Conservation (phyloP, 2,329 filamentous ascomycete species). For the Fusarium cyanostomum region DNA sequence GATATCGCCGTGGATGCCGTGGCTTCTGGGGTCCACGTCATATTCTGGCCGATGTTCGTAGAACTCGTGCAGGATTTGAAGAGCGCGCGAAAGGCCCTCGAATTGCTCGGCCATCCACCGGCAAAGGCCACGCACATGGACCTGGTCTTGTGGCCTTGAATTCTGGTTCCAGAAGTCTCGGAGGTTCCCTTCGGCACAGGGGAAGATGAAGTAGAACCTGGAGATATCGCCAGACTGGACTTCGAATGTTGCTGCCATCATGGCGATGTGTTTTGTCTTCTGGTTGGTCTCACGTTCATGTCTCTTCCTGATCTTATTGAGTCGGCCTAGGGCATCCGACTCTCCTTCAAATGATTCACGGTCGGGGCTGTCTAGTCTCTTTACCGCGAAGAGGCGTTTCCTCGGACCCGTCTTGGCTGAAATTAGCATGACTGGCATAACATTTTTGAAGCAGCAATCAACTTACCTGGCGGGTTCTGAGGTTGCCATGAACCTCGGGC, state of each 20-base stretch:
- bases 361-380: background rate
- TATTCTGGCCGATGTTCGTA: background rate
- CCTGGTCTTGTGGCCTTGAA: background rate
- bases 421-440: background rate
- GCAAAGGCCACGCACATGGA: background rate
- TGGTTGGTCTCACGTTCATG: background rate
- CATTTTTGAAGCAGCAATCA: background rate
- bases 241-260: conserved; percentile 9
- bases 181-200: conserved; percentile 7
- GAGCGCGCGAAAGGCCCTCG: background rate
- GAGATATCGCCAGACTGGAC: background rate
- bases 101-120: background rate
- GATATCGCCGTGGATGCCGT: conserved; percentile 16
- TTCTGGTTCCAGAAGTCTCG: background rate
- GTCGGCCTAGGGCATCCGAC: background rate
- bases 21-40: background rate
- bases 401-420: background rate
- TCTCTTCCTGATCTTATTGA: background rate
- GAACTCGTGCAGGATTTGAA: background rate
- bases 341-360: background rate
- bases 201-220: conserved; percentile 10
- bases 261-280: background rate
- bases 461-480: background rate
- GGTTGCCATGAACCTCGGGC: background rate
- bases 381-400: background rate